Percentiles rank a stretch among this genome's conserved stretches.
Conservation (phyloP, 2,329 filamentous ascomycete species). For the Pleurostoma richardsiae region DNA sequence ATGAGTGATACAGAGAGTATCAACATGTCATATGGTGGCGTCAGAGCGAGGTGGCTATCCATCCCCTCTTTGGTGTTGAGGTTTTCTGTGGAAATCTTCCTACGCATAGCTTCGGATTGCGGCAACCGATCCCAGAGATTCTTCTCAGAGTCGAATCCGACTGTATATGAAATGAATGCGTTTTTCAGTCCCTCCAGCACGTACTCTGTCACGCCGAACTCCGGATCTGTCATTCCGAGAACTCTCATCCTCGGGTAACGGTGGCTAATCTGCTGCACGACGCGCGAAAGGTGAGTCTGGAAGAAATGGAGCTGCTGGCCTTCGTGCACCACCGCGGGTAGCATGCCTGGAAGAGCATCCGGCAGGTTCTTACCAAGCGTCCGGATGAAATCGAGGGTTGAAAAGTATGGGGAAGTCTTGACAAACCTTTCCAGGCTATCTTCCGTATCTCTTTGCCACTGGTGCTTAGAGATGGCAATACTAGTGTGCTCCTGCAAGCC, state of each 20-base stretch:
- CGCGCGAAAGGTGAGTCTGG: conserved; percentile 23
- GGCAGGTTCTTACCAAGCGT: conserved; percentile 16
- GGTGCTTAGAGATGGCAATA: neutral
- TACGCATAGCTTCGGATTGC: conserved; percentile 1
- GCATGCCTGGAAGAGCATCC: conserved; percentile 14
- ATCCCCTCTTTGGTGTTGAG: conserved; percentile 15
- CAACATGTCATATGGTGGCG: conserved; percentile 17
- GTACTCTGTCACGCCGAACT: conserved; percentile 20
- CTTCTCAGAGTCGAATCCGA: conserved; percentile 14
- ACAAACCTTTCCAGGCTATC: conserved; percentile 23
- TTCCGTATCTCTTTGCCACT: conserved; percentile 15
- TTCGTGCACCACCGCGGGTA: conserved; percentile 19
- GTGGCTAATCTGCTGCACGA: conserved; percentile 31
- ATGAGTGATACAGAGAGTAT: conserved; percentile 15
- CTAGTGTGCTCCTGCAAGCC: neutral
- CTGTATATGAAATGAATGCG: conserved; percentile 22
- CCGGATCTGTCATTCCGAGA: conserved; percentile 26
- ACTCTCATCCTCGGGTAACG: conserved; percentile 32
- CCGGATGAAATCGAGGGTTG: conserved; percentile 21
- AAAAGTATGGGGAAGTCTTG: conserved; percentile 20
- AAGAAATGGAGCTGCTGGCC: conserved; percentile 22
- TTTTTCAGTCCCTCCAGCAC: conserved; percentile 22
- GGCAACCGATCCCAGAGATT: conserved; percentile 12
- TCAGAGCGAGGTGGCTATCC: conserved; percentile 5
- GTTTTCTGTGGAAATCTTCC: conserved; percentile 10